A percentile compares a stretch with the other conserved stretches of the same genome.
phyloP scores from a whole-genome alignment of 306 rosid species.

The Quercus variabilis region DNA sequence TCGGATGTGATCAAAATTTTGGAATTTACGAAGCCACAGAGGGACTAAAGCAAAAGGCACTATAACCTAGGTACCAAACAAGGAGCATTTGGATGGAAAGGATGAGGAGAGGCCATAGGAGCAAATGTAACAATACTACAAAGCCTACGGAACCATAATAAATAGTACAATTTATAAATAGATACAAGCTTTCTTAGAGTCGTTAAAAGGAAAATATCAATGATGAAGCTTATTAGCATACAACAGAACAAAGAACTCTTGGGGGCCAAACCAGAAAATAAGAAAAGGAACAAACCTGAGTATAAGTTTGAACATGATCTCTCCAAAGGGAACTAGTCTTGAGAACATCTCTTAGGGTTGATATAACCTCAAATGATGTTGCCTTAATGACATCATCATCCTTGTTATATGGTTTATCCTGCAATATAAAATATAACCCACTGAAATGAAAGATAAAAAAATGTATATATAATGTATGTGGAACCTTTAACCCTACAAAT shows the following conservation, averaged over 20 bases:
- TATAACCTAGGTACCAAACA: slow-evolving; percentile 9
- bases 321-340: slow-evolving; percentile 99
- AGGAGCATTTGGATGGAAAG: slow-evolving; percentile 7
- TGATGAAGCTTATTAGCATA: slow-evolving; percentile 7
- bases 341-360: slow-evolving; percentile 91
- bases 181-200: not conserved
- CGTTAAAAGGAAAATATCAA: not conserved
- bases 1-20: slow-evolving; percentile 15
- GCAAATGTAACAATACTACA: not conserved
- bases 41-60: slow-evolving; percentile 4
- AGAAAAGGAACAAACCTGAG: slow-evolving; percentile 58
- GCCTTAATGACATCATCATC: slow-evolving; percentile 96
- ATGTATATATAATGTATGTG: not conserved
- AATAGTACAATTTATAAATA: not conserved
- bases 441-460: not conserved
- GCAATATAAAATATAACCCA: slow-evolving; percentile 28
- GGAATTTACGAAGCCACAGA: slow-evolving; percentile 1
- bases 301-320: slow-evolving; percentile 95
- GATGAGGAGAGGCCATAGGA: slow-evolving; percentile 1
- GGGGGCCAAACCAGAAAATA: not conserved
- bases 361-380: slow-evolving; percentile 93
- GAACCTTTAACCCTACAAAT: not conserved
- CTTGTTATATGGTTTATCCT: slow-evolving; percentile 89
- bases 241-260: slow-evolving; percentile 16
- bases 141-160: not conserved